A percentile compares a stretch with the other conserved stretches of the same genome.
Evolutionary conservation across 768 basidiomycete species (phyloP).

Genomic region (Pisolithus orientalis): DNA sequence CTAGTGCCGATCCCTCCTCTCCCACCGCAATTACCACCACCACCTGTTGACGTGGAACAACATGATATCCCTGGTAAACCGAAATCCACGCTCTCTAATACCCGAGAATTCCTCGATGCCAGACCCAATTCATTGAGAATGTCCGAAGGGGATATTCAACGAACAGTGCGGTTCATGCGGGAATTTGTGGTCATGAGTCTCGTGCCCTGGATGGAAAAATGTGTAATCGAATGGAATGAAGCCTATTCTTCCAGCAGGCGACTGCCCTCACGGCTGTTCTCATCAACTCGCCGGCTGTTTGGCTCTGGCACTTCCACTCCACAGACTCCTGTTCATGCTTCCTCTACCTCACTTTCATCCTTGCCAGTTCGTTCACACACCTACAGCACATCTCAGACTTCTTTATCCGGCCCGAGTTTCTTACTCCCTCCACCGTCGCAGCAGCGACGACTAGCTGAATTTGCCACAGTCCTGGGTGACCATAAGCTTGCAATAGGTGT

Average conservation of each 20-base stretch:
- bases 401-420: conserved; percentile 10
- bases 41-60: conserved; percentile 20
- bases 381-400: conserved; percentile 31
- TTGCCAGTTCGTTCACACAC: conserved; percentile 32
- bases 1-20: conserved; percentile 63
- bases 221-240: conserved; percentile 93
- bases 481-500: conserved; percentile 74
- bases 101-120: neutral
- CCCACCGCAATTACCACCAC: conserved; percentile 61
- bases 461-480: conserved; percentile 89
- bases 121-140: conserved; percentile 39
- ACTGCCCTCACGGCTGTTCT: conserved; percentile 79
- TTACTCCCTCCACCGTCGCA: conserved; percentile 47
- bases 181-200: conserved; percentile 88
- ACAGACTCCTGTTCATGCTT: conserved; percentile 31
- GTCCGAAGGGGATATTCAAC: conserved; percentile 67
- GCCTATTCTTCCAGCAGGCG: conserved; percentile 70
- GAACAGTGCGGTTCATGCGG: conserved; percentile 70
- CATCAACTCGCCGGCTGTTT: conserved; percentile 79
- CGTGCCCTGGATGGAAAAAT: conserved; percentile 95
- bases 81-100: neutral
- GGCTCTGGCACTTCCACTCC: conserved; percentile 53
- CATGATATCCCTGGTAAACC: conserved; percentile 8
- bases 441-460: conserved; percentile 88
- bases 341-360: conserved; percentile 34